Percentiles rank a stretch among this genome's conserved stretches.
Evolutionary conservation across 2,329 filamentous ascomycete genomes (phyloP).

Genomic region (Talaromyces sp.): DNA sequence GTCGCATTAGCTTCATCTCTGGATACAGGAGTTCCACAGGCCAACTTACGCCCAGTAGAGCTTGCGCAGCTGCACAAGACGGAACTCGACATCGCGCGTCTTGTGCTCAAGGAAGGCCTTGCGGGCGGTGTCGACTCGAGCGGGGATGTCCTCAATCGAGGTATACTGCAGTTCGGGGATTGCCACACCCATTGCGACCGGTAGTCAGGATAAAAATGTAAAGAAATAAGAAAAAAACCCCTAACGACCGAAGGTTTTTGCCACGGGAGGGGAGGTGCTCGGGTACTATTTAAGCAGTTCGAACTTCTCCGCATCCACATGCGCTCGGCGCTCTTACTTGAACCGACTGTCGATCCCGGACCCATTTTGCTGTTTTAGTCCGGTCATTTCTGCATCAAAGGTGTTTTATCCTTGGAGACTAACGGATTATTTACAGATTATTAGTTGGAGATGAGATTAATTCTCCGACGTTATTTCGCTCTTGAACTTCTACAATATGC

Average conservation of each 20-base stretch:
- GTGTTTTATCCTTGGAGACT: not conserved
- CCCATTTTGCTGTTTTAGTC: conserved; percentile 2
- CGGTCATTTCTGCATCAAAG: not conserved
- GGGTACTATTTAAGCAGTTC: conserved; percentile 5
- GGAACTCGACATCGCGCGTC: conserved; percentile 80
- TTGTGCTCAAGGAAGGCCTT: conserved; percentile 75
- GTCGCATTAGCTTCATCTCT: conserved; percentile 14
- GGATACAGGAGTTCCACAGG: not conserved
- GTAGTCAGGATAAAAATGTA: not conserved
- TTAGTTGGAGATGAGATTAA: not conserved
- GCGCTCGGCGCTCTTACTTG: conserved; percentile 10
- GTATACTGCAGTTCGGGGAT: conserved; percentile 61
- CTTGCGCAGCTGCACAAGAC: conserved; percentile 83
- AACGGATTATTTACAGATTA: not conserved
- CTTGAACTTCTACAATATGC: too few relatives aligned
- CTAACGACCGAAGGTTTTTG: not conserved
- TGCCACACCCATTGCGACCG: conserved; percentile 36
- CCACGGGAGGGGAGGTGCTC: not conserved
- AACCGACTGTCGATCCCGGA: conserved; percentile 9
- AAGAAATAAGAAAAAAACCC: not conserved
- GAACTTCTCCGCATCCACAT: conserved; percentile 21
- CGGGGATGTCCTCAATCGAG: conserved; percentile 66
- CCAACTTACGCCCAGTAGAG: conserved; percentile 79
- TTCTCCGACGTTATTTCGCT: not conserved
- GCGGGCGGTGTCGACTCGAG: conserved; percentile 63